phyloP scores from a whole-genome alignment of 108 stramenopile genomes.

The Skeletonema costatum region DNA sequence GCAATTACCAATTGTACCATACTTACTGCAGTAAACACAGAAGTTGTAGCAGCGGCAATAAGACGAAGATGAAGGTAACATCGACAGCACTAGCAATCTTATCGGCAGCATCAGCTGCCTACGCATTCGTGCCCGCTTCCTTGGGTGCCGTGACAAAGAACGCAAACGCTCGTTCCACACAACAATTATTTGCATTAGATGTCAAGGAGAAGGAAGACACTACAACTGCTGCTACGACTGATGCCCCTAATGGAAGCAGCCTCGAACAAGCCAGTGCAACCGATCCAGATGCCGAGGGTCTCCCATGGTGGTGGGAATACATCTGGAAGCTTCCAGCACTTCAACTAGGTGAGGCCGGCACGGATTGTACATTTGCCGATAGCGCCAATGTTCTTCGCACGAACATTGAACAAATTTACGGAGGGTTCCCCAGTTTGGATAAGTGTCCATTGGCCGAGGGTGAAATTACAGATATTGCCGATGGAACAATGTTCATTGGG shows the following conservation, averaged over 20 bases:
- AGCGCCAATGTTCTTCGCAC: slow-evolving; percentile 79
- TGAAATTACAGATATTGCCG: slow-evolving; percentile 86
- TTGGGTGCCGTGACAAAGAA: neutral
- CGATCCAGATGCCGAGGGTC: slow-evolving; percentile 57
- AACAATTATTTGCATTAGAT: neutral
- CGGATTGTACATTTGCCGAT: slow-evolving; percentile 80
- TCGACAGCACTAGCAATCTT: slow-evolving; percentile 13
- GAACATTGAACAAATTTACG: slow-evolving; percentile 96
- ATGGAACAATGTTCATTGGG: slow-evolving; percentile 95
- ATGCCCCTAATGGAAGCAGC: neutral
- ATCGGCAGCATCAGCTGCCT: slow-evolving; percentile 1
- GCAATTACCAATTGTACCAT: too few relatives aligned
- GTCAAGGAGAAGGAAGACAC: slow-evolving; percentile 19
- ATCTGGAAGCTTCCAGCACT: slow-evolving; percentile 83
- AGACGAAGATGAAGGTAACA: slow-evolving; percentile 7
- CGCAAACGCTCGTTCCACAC: neutral
- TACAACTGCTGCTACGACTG: neutral
- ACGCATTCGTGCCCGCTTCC: slow-evolving; percentile 3
- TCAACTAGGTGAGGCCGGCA: slow-evolving; percentile 62
- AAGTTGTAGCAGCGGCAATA: too few relatives aligned
- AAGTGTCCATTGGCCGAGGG: slow-evolving; percentile 93
- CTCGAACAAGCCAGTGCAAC: neutral
- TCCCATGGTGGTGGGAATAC: slow-evolving; percentile 91
- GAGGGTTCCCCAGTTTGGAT: slow-evolving; percentile 89
- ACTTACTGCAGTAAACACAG: too few relatives aligned